Evolutionary conservation across 257 asterid genomes (phyloP).

Genomic region (Apocynum venetum): DNA sequence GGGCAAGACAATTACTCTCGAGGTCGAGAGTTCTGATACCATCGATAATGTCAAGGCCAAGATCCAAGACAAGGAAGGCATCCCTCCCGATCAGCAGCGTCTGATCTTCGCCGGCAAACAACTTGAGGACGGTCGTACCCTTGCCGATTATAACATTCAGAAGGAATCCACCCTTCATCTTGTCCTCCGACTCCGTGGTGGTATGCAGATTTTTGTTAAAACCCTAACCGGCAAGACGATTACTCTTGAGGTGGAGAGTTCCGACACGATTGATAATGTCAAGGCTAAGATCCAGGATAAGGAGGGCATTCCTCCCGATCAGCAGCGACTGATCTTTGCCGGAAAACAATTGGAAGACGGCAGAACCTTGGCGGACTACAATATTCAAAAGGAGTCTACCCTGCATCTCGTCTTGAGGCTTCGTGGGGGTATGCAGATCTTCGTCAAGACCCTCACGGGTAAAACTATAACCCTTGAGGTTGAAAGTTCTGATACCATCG

Average conservation of each 20-base stretch:
- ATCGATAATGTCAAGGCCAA: slow-evolving; percentile 17
- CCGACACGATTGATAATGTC: slow-evolving; percentile 12
- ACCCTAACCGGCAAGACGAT: slow-evolving; percentile 20
- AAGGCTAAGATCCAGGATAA: slow-evolving; percentile 19
- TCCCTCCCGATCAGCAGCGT: slow-evolving; percentile 19
- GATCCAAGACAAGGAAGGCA: slow-evolving; percentile 18
- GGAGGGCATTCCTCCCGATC: slow-evolving; percentile 19
- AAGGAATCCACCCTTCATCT: slow-evolving; percentile 20
- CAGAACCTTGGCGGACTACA: slow-evolving; percentile 15
- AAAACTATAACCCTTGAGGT: slow-evolving; percentile 17
- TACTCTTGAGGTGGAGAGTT: slow-evolving; percentile 16
- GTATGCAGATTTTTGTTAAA: slow-evolving; percentile 21
- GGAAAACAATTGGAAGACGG: slow-evolving; percentile 21
- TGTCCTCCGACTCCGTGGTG: slow-evolving; percentile 16
- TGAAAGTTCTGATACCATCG: slow-evolving; percentile 11
- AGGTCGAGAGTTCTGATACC: slow-evolving; percentile 19
- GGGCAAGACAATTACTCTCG: slow-evolving; percentile 28
- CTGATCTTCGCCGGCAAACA: slow-evolving; percentile 17
- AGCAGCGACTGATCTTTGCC: slow-evolving; percentile 14
- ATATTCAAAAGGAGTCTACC: slow-evolving; percentile 16
- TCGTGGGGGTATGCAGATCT: slow-evolving; percentile 19
- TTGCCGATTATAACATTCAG: slow-evolving; percentile 13
- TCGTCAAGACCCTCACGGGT: slow-evolving; percentile 15
- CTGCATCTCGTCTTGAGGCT: slow-evolving; percentile 11
- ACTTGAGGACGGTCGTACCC: slow-evolving; percentile 16